These are phyloP conservation scores for Flaveria robusta DNA, from an alignment of 129 eudicot genomes.

Conservation along the genomic window DNA sequence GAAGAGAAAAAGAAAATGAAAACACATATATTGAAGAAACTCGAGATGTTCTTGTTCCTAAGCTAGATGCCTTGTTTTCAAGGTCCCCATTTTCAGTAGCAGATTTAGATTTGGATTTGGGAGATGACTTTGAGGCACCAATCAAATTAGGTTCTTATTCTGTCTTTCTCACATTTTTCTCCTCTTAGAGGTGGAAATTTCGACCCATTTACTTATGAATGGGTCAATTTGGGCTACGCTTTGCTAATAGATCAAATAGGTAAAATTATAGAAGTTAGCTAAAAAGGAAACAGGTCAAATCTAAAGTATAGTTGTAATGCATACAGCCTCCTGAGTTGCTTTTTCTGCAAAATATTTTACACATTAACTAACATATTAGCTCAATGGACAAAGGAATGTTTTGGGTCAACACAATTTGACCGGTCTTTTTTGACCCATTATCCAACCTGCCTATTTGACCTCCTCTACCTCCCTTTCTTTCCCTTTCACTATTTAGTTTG, in stretches of 20 bases:
- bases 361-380: neutral
- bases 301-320: neutral
- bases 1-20: slow-evolving; percentile 54
- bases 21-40: slow-evolving; percentile 40
- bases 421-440: neutral
- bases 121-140: slow-evolving; percentile 43
- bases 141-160: slow-evolving; percentile 59
- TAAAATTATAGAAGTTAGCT: neutral
- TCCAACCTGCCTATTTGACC: neutral
- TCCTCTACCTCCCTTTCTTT: neutral
- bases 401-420: neutral
- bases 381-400: slow-evolving; percentile 1
- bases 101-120: slow-evolving; percentile 37
- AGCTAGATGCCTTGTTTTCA: slow-evolving; percentile 73
- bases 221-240: neutral
- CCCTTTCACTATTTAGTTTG: neutral
- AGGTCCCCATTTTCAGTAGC: slow-evolving; percentile 70
- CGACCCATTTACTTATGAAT: neutral
- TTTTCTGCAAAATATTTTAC: neutral
- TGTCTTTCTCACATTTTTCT: slow-evolving; percentile 24
- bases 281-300: neutral
- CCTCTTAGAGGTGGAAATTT: slow-evolving; percentile 13
- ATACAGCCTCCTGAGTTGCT: slow-evolving; percentile 7
- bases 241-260: neutral
- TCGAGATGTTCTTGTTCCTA: slow-evolving; percentile 50